Base-by-base conservation (phyloP, 441 rosid genomes). In the Aquilaria agallochum region DNA sequence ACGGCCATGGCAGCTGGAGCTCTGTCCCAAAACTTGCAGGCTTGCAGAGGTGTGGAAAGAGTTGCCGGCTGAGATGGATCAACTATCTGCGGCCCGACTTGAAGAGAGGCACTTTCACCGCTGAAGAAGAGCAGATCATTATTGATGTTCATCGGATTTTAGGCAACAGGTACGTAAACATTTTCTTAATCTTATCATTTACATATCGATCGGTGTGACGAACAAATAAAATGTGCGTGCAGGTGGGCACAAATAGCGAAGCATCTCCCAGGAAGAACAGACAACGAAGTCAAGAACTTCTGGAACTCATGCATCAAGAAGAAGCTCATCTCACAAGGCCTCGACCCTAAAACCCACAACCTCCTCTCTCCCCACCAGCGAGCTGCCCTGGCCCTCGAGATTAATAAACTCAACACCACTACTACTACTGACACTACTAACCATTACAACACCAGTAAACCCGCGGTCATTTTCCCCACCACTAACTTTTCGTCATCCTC, bases 161-260 rank as follows among this genome's bases (percentile, higher is more conserved):
- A 56, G 95, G 95, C 70, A 86, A 88, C 82, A 78, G 78, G 87
- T 76, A 62, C 63, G 36, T 27, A 33, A 5, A 12, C 5, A 42
- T 27, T 20, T 20, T 20, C 27, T 20, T 20, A 11, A 9, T 9
- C 11, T 5, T 1, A 42, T 31, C 13, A 8, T 14, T 2, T 5
- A 11, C 2, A 60, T 11, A 8, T 31, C 32, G 32, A 49, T 4
- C 5, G n/a, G n/a, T 49, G 5, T 49, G 52, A 4, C 14, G n/a
- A 8, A 49, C n/a, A 11, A 4, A 8, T 49, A 8, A 9, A 11
- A 45, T 45, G 48, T 45, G 27, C 27, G 27, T 6, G 52, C 73
- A 87, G 88, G 69, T 87, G 90, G 94, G 86, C 94, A 60, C 94
- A 84, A 56, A 87, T 87, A 72, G 90, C 94, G 2, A 87, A 84